A percentile compares a stretch with the other conserved stretches of the same genome.
Conservation (phyloP, 2,329 filamentous ascomycete genomes). For the Polychaeton citri region DNA sequence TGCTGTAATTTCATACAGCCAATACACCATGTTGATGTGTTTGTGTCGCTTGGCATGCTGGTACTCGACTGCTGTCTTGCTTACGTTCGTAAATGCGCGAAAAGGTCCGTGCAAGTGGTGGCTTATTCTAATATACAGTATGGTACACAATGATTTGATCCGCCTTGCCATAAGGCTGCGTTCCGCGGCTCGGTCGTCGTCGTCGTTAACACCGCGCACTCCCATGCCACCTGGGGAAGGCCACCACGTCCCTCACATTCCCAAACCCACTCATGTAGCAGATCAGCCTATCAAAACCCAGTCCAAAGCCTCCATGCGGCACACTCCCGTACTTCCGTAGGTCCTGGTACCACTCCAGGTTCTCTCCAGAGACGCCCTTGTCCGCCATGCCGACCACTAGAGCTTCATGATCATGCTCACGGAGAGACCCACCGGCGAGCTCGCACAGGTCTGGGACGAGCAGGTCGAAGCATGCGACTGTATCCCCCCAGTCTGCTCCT, state of each 20-base stretch:
- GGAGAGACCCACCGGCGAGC: slow-evolving; percentile 76
- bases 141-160: too few species aligned
- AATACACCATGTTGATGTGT: too few species aligned
- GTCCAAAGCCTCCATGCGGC: slow-evolving; percentile 79
- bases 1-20: too few species aligned
- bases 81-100: too few species aligned
- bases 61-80: too few species aligned
- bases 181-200: too few species aligned
- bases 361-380: slow-evolving; percentile 41
- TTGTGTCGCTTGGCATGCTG: too few species aligned
- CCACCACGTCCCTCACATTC: slow-evolving; percentile 73
- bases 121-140: too few species aligned
- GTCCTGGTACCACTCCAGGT: slow-evolving; percentile 74
- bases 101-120: too few species aligned
- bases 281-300: slow-evolving; percentile 79
- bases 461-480: slow-evolving; percentile 83
- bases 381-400: slow-evolving; percentile 58
- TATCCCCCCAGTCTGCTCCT: slow-evolving; percentile 24
- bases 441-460: slow-evolving; percentile 77
- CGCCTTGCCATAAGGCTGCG: too few species aligned
- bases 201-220: slow-evolving; percentile 19
- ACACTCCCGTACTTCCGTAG: slow-evolving; percentile 82
- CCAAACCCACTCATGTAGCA: slow-evolving; percentile 70
- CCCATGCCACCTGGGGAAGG: slow-evolving; percentile 63
- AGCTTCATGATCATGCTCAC: slow-evolving; percentile 61